Percentiles rank a stretch among this genome's conserved stretches.
Evolutionary conservation across 805 yeast species (phyloP).

Genomic region (Schwanniomyces sp.): DNA sequence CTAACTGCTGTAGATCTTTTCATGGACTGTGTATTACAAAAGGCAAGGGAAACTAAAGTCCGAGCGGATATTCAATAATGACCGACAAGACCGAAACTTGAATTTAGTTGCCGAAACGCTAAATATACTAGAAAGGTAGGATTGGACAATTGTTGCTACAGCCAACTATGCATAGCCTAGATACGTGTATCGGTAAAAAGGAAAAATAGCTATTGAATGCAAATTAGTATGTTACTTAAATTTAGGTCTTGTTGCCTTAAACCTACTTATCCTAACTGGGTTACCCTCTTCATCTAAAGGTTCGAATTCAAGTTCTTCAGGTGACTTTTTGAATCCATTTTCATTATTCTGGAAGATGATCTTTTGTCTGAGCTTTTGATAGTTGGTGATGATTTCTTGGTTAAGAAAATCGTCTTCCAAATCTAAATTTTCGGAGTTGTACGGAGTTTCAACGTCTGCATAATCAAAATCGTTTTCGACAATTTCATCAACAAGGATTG

Average conservation of each 20-base stretch:
- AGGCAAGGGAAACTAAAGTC: background rate
- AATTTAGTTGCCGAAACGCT: background rate
- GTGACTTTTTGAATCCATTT: slow-evolving; percentile 43
- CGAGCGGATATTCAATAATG: background rate
- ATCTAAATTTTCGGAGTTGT: slow-evolving; percentile 2
- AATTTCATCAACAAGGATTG: slow-evolving; percentile 42
- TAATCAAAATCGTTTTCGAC: slow-evolving; percentile 35
- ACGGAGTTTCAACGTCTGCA: slow-evolving; percentile 12
- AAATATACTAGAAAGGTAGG: background rate
- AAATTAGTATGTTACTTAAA: background rate
- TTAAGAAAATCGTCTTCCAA: slow-evolving; percentile 31
- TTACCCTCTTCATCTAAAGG: slow-evolving; percentile 67
- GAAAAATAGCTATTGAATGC: background rate
- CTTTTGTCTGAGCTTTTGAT: slow-evolving; percentile 54
- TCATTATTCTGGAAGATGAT: slow-evolving; percentile 44
- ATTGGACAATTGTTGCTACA: background rate
- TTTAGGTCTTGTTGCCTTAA: slow-evolving; percentile 52
- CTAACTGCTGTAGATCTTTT: background rate
- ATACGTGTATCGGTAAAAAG: background rate
- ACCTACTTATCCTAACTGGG: slow-evolving; percentile 61
- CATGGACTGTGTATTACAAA: background rate
- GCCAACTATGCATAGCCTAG: background rate
- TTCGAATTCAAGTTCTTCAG: slow-evolving; percentile 57
- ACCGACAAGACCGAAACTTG: background rate
- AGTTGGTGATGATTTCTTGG: slow-evolving; percentile 54